Base-by-base conservation (phyloP, 352 stramenopile genomes). In the Globisporangium rhizosaccharum region DNA sequence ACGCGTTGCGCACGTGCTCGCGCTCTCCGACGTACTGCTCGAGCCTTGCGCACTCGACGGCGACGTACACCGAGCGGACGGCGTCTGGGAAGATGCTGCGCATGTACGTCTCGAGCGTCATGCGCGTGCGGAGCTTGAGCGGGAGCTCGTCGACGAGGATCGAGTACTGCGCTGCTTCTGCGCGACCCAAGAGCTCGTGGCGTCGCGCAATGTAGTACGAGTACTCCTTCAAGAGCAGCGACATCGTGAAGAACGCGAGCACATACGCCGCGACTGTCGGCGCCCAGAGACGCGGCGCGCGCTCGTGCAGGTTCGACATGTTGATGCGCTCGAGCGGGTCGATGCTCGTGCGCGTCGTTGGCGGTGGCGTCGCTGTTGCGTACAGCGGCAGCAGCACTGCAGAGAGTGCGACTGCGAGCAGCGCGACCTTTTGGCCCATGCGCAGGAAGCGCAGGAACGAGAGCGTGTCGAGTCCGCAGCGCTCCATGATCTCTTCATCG, bases 91-190 rank as follows among this genome's bases (percentile, higher is more conserved):
- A 93, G 25, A 93, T 71, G 49, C 83, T 79, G 52, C 62, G 55
- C 71, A 93, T 75, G 61, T 93, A 93, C 36, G 75, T 72, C 54
- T 87, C 69, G 25, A 93, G 74, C 28, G 78, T 88, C 26, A 78
- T 63, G 15, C 66, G 69, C 4, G 73, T 87, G 42, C 82, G 75
- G 50, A 90, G 51, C 59, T 80, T 72, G 41, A 79, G 54, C 10
- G 84, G 82, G 0, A 93, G 60, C 50, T 93, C 79, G 42, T 81
- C 79, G 8, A 93, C 62, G n/a, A 93, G 64, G 26, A 93, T 70
- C 10, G 78, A 82, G 68, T 93, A 93, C 66, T 88, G 79, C 18
- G 79, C 66, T 26, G 79, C 68, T 41, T 88, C 78, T 47, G 73
- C 67, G 42, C 66, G 71, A 2, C 71, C 65, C 5, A 93, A 60